phyloP scores from a whole-genome alignment of 2,329 filamentous ascomycete genomes.

The Trichoderma atroviride region DNA sequence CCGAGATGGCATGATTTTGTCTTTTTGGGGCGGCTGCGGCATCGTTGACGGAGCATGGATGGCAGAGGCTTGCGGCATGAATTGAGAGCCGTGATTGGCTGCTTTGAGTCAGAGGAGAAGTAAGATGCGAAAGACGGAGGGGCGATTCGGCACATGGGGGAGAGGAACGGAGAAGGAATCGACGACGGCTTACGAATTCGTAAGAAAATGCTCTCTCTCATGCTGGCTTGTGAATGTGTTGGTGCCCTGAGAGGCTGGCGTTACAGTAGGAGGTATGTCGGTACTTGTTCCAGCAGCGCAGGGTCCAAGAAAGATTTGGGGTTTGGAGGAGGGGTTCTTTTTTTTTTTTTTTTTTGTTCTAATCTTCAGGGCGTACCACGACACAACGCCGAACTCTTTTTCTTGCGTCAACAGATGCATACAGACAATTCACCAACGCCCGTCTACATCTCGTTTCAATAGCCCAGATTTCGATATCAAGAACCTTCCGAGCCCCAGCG shows the following conservation, averaged over 20 bases:
- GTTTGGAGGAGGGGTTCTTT: neutral
- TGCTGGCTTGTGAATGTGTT: neutral
- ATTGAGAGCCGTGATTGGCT: slow-evolving; percentile 18
- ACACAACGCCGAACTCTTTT: neutral
- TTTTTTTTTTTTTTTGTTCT: neutral
- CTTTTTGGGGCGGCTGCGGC: slow-evolving; percentile 4
- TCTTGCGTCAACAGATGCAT: neutral
- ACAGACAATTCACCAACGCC: neutral
- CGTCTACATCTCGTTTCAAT: neutral
- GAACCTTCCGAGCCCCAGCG: neutral
- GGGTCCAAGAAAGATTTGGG: neutral
- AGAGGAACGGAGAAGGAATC: neutral
- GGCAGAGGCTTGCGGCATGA: slow-evolving; percentile 4
- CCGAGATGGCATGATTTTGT: slow-evolving; percentile 15
- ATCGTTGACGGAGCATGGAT: neutral
- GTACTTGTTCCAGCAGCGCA: neutral
- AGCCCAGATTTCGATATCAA: slow-evolving; percentile 9
- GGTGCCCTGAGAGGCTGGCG: neutral
- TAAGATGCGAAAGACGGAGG: neutral
- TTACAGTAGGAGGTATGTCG: neutral
- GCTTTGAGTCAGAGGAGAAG: neutral
- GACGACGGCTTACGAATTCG: neutral
- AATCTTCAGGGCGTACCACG: neutral
- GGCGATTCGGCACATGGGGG: neutral
- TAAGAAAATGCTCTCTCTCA: neutral